These are phyloP conservation scores for Arthrinium puccinioides DNA, from an alignment of 2,329 filamentous ascomycete genomes.

Conservation along the genomic window DNA sequence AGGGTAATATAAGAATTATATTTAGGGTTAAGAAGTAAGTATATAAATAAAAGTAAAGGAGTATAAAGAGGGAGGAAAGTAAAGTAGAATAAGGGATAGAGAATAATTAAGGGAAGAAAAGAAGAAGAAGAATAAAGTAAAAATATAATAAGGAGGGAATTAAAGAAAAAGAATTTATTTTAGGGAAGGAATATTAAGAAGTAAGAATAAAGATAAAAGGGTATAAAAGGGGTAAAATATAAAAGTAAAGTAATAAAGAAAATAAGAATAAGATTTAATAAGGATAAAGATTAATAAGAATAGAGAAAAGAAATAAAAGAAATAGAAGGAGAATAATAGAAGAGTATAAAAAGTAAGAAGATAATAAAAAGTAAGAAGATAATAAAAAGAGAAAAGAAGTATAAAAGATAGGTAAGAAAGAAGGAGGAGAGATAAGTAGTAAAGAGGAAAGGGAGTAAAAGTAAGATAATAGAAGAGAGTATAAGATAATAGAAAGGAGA, in stretches of 20 bases:
- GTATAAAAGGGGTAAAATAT: neutral
- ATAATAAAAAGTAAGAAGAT: conserved; percentile 1
- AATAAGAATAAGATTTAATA: neutral
- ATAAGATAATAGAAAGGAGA: neutral
- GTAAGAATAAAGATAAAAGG: neutral
- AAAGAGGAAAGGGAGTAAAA: neutral
- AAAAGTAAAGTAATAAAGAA: neutral
- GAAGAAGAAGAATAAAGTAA: neutral
- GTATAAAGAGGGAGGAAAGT: neutral
- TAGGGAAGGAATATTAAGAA: neutral
- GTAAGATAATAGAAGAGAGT: neutral
- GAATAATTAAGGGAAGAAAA: neutral
- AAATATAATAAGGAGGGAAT: neutral
- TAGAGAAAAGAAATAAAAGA: neutral
- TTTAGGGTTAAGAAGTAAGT: neutral
- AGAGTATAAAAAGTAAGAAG: conserved; percentile 3
- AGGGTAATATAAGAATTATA: neutral
- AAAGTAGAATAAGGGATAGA: neutral
- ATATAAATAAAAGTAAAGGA: neutral
- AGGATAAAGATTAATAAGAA: neutral
- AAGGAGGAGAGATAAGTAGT: neutral
- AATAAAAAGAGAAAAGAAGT: conserved; percentile 1
- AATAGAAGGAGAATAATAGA: conserved; percentile 5
- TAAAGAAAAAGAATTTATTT: neutral
- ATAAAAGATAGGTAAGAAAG: neutral